phyloP scores from a whole-genome alignment of 164 flowering plant genomes.

The Pachysandra terminalis region DNA sequence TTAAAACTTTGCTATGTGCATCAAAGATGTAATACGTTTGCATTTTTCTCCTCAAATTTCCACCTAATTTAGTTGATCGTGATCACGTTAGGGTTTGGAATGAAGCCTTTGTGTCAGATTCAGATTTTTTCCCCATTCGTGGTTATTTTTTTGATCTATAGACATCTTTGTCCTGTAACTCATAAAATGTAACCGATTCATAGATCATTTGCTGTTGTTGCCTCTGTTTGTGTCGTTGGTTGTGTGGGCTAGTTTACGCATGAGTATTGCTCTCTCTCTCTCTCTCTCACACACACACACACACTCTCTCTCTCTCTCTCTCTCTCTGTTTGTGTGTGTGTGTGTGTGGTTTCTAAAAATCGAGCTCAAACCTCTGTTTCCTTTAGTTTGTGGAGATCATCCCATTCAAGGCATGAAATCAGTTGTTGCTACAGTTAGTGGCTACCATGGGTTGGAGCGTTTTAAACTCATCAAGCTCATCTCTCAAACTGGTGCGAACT shows the following conservation, averaged over 20 bases:
- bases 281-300: neutral
- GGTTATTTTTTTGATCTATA: too few relatives aligned
- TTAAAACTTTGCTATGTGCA: neutral
- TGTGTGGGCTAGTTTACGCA: neutral
- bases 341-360: neutral
- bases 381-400: conserved; percentile 10
- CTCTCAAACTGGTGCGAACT: conserved; percentile 69
- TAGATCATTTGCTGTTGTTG: too few relatives aligned
- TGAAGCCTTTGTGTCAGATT: too few relatives aligned
- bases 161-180: too few relatives aligned
- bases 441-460: conserved; percentile 77
- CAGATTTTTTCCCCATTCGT: too few relatives aligned
- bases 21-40: neutral
- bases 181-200: too few relatives aligned
- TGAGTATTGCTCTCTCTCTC: too few relatives aligned
- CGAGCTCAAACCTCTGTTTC: neutral
- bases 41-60: neutral
- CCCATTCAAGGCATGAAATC: conserved; percentile 56
- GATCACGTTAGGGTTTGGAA: neutral
- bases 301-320: neutral
- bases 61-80: neutral
- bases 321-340: too few relatives aligned
- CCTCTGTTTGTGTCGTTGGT: too few relatives aligned
- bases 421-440: conserved; percentile 83
- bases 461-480: conserved; percentile 89